Evolutionary conservation across 139 green algal genomes (phyloP).

Genomic region (Tetradesmus lagerheimii): DNA sequence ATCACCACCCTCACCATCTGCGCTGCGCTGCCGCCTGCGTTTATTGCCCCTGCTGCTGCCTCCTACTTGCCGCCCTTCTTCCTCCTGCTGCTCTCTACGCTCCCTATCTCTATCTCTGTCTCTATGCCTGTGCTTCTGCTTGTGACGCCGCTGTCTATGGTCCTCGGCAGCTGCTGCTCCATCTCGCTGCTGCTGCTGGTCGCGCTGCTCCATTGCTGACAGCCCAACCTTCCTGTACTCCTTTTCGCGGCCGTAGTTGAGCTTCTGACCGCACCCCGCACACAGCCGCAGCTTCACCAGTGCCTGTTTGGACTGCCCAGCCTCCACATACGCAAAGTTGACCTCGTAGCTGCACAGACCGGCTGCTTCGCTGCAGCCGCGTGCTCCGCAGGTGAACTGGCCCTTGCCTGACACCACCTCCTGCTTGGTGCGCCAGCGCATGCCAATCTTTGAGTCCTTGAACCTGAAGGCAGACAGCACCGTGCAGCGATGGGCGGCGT

Average conservation of each 20-base stretch:
- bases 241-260: constrained; percentile 75
- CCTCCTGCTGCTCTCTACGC: background rate
- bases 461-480: constrained; percentile 6
- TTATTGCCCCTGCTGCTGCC: constrained; percentile 9
- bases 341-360: constrained; percentile 90
- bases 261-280: constrained; percentile 81
- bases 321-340: constrained; percentile 91
- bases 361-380: constrained; percentile 67
- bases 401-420: constrained; percentile 91
- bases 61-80: background rate
- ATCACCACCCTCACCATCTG: background rate
- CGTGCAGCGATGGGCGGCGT: background rate
- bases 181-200: constrained; percentile 21
- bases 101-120: background rate
- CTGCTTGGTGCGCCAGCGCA: constrained; percentile 89
- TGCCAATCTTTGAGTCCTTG: constrained; percentile 83
- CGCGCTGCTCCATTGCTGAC: background rate
- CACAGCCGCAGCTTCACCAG: constrained; percentile 88
- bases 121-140: background rate
- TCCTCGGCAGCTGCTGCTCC: constrained; percentile 6
- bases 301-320: constrained; percentile 77
- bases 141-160: background rate
- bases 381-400: constrained; percentile 91
- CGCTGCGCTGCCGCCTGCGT: no score
- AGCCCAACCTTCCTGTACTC: constrained; percentile 58